These are phyloP conservation scores for Cryptosporidium felis DNA, from an alignment of 169 alveolate genomes.

Conservation along the genomic window DNA sequence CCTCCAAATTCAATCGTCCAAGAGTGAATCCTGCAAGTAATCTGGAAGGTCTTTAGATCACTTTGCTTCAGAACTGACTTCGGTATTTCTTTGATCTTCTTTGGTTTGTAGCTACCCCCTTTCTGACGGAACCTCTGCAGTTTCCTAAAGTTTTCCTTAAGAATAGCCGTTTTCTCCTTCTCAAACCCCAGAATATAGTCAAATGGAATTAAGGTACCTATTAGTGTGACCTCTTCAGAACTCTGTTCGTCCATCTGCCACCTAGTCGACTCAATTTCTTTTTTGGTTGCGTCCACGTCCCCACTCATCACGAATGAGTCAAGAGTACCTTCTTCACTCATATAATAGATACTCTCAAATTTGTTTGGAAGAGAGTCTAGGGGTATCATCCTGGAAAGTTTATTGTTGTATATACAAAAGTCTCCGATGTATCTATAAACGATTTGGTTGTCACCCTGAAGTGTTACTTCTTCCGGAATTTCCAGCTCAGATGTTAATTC, in stretches of 20 bases:
- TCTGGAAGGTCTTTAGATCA: slow-evolving; percentile 20
- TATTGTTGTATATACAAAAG: slow-evolving; percentile 38
- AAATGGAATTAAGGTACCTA: slow-evolving; percentile 29
- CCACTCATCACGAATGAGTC: background rate
- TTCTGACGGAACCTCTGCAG: slow-evolving; percentile 23
- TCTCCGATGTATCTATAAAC: slow-evolving; percentile 53
- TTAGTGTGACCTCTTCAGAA: slow-evolving; percentile 6
- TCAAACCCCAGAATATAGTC: slow-evolving; percentile 20
- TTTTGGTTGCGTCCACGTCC: background rate
- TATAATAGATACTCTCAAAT: slow-evolving; percentile 37
- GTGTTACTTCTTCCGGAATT: slow-evolving; percentile 52
- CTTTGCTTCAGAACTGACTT: slow-evolving; percentile 21
- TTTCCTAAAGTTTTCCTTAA: slow-evolving; percentile 49
- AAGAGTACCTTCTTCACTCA: background rate
- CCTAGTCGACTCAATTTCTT: background rate
- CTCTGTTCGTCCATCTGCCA: background rate
- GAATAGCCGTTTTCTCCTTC: slow-evolving; percentile 5
- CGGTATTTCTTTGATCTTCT: slow-evolving; percentile 40
- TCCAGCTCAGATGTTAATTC: slow-evolving; percentile 39
- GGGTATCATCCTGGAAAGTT: slow-evolving; percentile 53
- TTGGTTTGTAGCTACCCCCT: slow-evolving; percentile 47
- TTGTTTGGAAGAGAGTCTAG: slow-evolving; percentile 34
- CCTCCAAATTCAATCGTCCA: slow-evolving; percentile 64
- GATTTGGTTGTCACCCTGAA: slow-evolving; percentile 11
- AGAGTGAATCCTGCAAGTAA: slow-evolving; percentile 21